These are phyloP conservation scores for Alternaria sp. DNA, from an alignment of 2,329 filamentous ascomycete species.

Conservation along the genomic window DNA sequence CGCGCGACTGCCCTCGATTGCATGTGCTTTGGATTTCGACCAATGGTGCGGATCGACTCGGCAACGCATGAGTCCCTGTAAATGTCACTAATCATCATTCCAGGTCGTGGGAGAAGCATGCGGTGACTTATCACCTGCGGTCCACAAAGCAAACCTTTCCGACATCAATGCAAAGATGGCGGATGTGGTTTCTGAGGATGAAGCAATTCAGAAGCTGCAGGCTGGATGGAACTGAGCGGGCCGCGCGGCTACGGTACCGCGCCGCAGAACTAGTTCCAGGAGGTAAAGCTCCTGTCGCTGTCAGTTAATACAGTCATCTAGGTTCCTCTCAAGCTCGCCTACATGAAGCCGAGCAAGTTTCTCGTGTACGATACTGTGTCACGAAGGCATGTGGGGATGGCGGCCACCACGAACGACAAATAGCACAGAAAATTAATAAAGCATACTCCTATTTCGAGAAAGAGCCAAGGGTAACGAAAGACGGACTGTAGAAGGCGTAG, in stretches of 20 bases:
- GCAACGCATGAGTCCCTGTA: constrained; percentile 10
- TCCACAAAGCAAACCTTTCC: constrained; percentile 55
- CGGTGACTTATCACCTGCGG: constrained; percentile 53
- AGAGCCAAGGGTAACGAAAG: neutral
- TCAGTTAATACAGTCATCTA: neutral
- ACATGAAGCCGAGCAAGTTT: neutral
- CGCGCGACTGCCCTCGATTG: constrained; percentile 54
- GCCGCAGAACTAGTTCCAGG: neutral
- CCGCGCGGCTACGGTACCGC: neutral
- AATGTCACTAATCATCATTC: constrained; percentile 14
- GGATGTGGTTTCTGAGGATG: constrained; percentile 53
- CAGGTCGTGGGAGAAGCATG: constrained; percentile 54
- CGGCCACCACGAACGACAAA: neutral
- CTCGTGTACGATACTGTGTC: neutral
- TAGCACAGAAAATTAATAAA: neutral
- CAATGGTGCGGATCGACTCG: constrained; percentile 48
- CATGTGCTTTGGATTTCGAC: constrained; percentile 53
- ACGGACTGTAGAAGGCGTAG: neutral
- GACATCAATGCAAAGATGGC: constrained; percentile 57
- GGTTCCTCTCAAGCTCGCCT: neutral
- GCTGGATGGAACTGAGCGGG: constrained; percentile 44
- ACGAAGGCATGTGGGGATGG: neutral
- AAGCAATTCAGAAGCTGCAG: constrained; percentile 49
- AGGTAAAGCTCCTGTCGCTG: neutral
- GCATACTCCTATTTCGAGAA: neutral